Evolutionary conservation across 805 yeast species (phyloP), one percentile per base, ranked within the genome.

Genomic region (Candida takata): DNA sequence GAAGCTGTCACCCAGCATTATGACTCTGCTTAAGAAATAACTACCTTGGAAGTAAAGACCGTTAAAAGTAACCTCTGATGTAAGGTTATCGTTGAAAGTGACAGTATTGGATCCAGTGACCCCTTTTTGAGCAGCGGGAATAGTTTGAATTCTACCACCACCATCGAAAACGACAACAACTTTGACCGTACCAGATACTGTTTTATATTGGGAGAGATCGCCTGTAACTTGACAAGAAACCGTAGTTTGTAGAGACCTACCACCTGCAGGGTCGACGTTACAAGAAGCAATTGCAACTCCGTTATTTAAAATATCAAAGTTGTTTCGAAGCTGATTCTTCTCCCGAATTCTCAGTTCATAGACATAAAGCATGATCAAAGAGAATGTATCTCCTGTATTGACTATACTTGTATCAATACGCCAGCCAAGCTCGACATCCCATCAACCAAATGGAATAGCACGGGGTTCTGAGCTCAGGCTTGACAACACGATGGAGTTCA

Each of bases 1-100:
- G 32, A 38, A 38, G n/a, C 24, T 25, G 27, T 43, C 47, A 5
- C 44, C 44, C 26, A 36, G 31, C 47, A 43, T 43, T 7, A 42
- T 38, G 24, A 37, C 28, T 41, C 47, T 35, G 12, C 31, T 20
- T 7, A 34, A 7, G 16, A 36, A 33, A 20, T 7, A 7, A 20
- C 3, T 20, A 8, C 9, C 10, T 7, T 7, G 10, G 10, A 20
- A 20, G 20, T 21, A 15, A 9, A 33, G 9, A 4, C 27, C 27
- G 14, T 17, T 14, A 24, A 38, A 36, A 1, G 16, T 14, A 12
- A 36, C 41, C 8, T 29, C 21, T 6, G 25, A 6, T 6, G 41
- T 14, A 11, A 41, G 31, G 14, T 38, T 24, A 14, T 26, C 37
- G 30, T 44, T 44, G 41, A 42, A 44, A 10, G 37, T 35, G 10